phyloP scores from a whole-genome alignment of 345 rosid species.

The Tarenaya hassleriana region DNA sequence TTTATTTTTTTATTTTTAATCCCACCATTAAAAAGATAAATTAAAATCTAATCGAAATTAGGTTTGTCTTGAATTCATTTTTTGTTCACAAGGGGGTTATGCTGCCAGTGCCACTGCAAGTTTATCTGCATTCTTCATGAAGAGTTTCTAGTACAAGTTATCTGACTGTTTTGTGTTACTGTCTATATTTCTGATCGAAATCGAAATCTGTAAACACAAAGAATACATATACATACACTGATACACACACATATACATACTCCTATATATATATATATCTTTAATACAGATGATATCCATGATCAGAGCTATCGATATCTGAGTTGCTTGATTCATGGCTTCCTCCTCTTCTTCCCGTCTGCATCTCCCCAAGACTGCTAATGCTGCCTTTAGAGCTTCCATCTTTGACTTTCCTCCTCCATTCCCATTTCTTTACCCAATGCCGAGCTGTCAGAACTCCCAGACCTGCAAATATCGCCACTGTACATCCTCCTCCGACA shows the following conservation, averaged over 20 bases:
- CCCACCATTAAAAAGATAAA: no score
- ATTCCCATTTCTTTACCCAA: conserved; percentile 29
- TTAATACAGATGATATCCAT: conserved; percentile 30
- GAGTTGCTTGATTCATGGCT: conserved; percentile 30
- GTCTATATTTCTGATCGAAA: background rate
- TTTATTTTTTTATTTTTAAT: no score
- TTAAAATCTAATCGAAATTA: no score
- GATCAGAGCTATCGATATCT: conserved; percentile 38
- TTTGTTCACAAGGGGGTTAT: no score
- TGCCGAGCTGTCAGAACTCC: no score
- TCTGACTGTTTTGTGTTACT: no score
- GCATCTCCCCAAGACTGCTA: conserved; percentile 37
- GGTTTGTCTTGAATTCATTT: no score
- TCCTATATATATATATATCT: background rate
- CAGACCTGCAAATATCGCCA: no score
- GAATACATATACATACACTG: no score
- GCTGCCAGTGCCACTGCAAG: no score
- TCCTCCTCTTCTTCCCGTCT: conserved; percentile 25
- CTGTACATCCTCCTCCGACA: conserved; percentile 33
- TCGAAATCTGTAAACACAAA: background rate
- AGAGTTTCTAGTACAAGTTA: no score
- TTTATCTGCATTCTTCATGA: no score
- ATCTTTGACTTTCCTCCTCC: conserved; percentile 24
- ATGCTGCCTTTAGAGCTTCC: conserved; percentile 30
- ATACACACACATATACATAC: background rate